A percentile compares a stretch with the other conserved stretches of the same genome.
These are phyloP conservation scores for Penicillium sp. DNA, from an alignment of 2,329 filamentous ascomycete genomes.

Conservation along the genomic window DNA sequence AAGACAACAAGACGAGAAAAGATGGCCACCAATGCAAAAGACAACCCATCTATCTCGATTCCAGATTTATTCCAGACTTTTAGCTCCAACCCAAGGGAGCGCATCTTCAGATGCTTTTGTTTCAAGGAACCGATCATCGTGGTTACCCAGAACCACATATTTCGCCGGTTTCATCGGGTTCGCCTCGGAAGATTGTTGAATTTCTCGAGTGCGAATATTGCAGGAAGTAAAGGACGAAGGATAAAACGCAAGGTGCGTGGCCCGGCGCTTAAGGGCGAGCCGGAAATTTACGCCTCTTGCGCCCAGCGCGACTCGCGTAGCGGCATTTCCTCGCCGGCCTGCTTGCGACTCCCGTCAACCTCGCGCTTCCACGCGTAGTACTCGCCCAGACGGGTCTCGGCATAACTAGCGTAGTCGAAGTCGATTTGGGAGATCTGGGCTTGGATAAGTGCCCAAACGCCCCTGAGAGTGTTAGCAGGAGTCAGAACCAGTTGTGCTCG, in stretches of 20 bases:
- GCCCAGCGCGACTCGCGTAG: constrained; percentile 82
- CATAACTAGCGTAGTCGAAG: constrained; percentile 93
- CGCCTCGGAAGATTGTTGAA: constrained; percentile 9
- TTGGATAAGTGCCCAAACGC: constrained; percentile 95
- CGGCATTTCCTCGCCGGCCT: constrained; percentile 62
- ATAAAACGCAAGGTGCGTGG: not conserved
- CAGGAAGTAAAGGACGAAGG: not conserved
- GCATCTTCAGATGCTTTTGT: not conserved
- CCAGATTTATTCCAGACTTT: not conserved
- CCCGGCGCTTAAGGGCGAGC: too few relatives aligned
- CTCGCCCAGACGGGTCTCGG: constrained; percentile 80
- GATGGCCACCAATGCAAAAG: constrained; percentile 7
- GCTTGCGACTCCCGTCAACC: constrained; percentile 61
- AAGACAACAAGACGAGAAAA: constrained; percentile 9
- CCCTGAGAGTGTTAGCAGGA: constrained; percentile 58
- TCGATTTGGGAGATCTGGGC: constrained; percentile 92
- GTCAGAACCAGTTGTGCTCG: too few relatives aligned
- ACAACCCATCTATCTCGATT: constrained; percentile 7
- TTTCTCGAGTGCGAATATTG: constrained; percentile 7
- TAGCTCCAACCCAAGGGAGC: not conserved
- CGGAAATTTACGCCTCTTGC: constrained; percentile 47
- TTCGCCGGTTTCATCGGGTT: not conserved
- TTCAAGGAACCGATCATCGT: constrained; percentile 1
- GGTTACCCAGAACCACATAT: constrained; percentile 4
- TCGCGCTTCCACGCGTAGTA: constrained; percentile 92